Percentiles rank a stretch among this genome's conserved stretches.
Evolutionary conservation across 306 rosid species (phyloP).

Genomic region (Dryas drummondii): DNA sequence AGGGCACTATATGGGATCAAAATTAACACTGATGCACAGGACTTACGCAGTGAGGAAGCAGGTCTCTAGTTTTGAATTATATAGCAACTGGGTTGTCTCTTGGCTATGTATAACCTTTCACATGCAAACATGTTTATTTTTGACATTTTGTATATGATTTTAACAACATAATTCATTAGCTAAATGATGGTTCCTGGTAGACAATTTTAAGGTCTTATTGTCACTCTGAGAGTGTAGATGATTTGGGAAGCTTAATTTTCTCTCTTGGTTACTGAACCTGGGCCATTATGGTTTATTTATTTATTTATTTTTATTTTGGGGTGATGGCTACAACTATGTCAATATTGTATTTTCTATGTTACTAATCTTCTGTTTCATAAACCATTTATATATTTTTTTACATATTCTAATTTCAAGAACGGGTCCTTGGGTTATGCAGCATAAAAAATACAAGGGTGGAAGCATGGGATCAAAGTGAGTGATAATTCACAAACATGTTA

Average conservation of each 20-base stretch:
- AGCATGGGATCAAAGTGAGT: constrained; percentile 54
- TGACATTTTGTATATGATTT: too few species aligned
- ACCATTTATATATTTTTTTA: constrained; percentile 9
- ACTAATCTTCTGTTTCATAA: background rate
- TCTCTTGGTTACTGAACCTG: background rate
- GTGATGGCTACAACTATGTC: background rate
- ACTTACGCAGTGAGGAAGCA: too few species aligned
- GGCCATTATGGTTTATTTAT: background rate
- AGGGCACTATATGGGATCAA: too few species aligned
- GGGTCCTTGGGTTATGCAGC: constrained; percentile 50
- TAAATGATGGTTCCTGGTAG: background rate
- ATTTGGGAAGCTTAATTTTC: background rate
- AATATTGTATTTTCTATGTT: background rate
- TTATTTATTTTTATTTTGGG: background rate
- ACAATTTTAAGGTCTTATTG: background rate
- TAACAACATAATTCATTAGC: too few species aligned
- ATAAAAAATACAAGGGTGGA: constrained; percentile 32
- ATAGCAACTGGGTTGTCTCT: too few species aligned
- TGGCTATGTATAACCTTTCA: too few species aligned
- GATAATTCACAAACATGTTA: constrained; percentile 23
- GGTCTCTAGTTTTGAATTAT: too few species aligned
- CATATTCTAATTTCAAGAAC: constrained; percentile 22
- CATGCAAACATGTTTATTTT: too few species aligned
- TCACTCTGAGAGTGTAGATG: background rate
- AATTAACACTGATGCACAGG: too few species aligned